These are phyloP conservation scores for Thraustotheca clavata DNA, from an alignment of 352 stramenopile species.

Conservation along the genomic window DNA sequence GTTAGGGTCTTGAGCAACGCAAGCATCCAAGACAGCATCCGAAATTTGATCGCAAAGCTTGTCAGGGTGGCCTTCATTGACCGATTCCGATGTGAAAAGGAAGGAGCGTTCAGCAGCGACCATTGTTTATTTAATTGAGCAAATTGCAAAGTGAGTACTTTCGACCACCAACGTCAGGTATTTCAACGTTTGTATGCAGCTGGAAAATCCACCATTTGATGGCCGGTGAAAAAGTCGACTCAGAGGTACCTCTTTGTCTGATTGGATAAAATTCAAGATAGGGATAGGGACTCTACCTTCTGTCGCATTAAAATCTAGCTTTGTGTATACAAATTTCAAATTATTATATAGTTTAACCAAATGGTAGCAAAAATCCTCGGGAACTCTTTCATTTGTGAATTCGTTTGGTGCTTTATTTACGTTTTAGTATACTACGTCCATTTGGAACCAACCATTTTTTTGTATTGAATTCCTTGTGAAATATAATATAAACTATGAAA, in stretches of 20 bases:
- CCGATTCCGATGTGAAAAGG: conserved; percentile 97
- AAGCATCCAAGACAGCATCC: conserved; percentile 98
- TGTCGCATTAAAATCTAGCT: conserved; percentile 7
- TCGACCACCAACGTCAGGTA: neutral
- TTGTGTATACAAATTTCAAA: neutral
- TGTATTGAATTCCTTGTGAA: too few species aligned
- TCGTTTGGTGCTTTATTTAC: neutral
- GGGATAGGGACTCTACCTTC: neutral
- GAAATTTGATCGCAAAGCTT: conserved; percentile 99
- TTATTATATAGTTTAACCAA: neutral
- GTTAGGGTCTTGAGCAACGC: conserved; percentile 95
- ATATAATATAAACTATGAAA: neutral
- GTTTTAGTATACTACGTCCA: neutral
- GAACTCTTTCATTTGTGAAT: neutral
- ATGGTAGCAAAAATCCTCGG: neutral
- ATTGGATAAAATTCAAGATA: conserved; percentile 6
- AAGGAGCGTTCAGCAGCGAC: conserved; percentile 73
- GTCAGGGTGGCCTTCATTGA: conserved; percentile 99
- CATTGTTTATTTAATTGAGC: conserved; percentile 27
- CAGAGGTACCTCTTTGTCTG: neutral
- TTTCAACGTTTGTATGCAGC: neutral
- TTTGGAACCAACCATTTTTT: conserved; percentile 2
- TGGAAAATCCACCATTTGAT: neutral
- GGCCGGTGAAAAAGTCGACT: conserved; percentile 17
- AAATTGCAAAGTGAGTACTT: conserved; percentile 54